Evolutionary conservation across 2,329 filamentous ascomycete species (phyloP).

Genomic region (Cercospora sesami): DNA sequence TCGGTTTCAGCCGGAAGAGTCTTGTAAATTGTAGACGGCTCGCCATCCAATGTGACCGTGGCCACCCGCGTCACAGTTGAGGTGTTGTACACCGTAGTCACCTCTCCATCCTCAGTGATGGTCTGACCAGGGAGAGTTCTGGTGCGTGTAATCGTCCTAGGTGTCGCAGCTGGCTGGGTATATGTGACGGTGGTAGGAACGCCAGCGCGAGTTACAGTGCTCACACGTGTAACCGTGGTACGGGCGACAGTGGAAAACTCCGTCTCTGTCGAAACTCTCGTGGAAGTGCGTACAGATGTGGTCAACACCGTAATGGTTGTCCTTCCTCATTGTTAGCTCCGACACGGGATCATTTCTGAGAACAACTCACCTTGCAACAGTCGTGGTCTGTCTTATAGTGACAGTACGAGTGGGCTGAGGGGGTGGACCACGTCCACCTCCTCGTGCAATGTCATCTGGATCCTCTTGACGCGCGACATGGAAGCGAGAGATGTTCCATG

Average conservation of each 20-base stretch:
- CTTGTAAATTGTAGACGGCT: neutral
- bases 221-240: neutral
- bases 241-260: neutral
- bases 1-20: neutral
- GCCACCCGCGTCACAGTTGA: neutral
- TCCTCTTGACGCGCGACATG: neutral
- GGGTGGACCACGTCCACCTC: neutral
- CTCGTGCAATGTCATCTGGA: neutral
- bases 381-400: neutral
- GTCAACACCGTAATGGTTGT: neutral
- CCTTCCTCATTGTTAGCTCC: neutral
- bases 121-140: neutral
- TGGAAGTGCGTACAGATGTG: neutral
- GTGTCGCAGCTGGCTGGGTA: neutral
- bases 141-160: neutral
- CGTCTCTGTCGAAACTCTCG: neutral
- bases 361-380: neutral
- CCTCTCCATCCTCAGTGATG: neutral
- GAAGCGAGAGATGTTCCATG: constrained; percentile 1
- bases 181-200: neutral
- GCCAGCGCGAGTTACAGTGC: neutral
- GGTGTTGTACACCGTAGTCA: neutral
- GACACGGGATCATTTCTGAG: neutral
- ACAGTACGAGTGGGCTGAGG: neutral
- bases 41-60: neutral